Evolutionary conservation across 345 rosid genomes (phyloP).

Genomic region (Physaria fendleri): DNA sequence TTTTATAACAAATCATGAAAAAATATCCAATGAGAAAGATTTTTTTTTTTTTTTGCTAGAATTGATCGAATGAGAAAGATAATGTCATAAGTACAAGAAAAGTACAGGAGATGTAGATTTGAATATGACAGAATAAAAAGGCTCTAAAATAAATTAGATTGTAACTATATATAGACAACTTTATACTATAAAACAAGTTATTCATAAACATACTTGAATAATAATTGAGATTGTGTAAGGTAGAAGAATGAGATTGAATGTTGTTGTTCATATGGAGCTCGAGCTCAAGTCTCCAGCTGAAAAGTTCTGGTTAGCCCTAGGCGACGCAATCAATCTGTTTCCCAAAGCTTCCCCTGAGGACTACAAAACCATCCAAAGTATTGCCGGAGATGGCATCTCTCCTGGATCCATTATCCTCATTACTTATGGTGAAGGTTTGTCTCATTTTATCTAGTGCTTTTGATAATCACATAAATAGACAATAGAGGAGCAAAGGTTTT

Average conservation of each 20-base stretch:
- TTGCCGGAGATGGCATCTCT: conserved; percentile 78
- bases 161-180: conserved; percentile 7
- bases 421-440: conserved; percentile 49
- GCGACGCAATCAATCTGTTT: conserved; percentile 56
- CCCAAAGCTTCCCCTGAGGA: conserved; percentile 67
- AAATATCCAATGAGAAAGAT: too few relatives aligned
- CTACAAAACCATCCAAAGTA: conserved; percentile 72
- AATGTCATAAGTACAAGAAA: too few relatives aligned
- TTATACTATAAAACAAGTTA: not conserved
- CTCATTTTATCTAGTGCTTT: not conserved
- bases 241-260: conserved; percentile 44
- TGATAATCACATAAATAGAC: too few relatives aligned
- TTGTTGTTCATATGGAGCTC: conserved; percentile 61
- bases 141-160: too few relatives aligned
- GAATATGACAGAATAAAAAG: too few relatives aligned
- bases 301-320: conserved; percentile 55
- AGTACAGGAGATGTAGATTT: too few relatives aligned
- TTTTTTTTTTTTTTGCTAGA: too few relatives aligned
- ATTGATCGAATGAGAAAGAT: too few relatives aligned
- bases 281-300: conserved; percentile 65
- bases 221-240: not conserved
- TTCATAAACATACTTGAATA: not conserved
- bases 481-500: too few relatives aligned
- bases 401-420: conserved; percentile 71
- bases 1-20: too few relatives aligned